Percentiles rank a stretch among this genome's conserved stretches.
Conservation (phyloP, 2,329 filamentous ascomycete species). For the Domatiomyces globalis region DNA sequence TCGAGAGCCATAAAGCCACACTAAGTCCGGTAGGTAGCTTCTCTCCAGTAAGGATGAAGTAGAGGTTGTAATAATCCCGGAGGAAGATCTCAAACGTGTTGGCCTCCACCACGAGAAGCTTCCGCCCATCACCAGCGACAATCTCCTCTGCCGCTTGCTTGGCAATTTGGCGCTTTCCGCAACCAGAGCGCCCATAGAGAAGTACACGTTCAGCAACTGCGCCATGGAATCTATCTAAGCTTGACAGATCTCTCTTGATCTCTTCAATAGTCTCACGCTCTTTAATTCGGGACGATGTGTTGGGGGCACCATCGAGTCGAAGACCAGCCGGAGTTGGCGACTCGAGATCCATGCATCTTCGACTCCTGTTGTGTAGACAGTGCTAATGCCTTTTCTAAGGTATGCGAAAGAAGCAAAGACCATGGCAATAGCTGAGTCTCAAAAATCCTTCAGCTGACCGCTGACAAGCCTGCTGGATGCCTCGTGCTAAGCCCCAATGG, state of each 20-base stretch:
- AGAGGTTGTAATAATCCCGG: constrained; percentile 4
- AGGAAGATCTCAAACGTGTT: constrained; percentile 6
- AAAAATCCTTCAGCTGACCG: too few species aligned
- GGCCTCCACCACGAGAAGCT: constrained; percentile 6
- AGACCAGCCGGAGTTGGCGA: background rate
- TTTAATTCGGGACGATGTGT: constrained; percentile 1
- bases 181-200: constrained; percentile 5
- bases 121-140: constrained; percentile 3
- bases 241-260: constrained; percentile 3
- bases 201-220: constrained; percentile 4
- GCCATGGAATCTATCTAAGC: constrained; percentile 2
- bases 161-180: constrained; percentile 7
- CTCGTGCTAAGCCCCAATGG: too few species aligned
- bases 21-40: constrained; percentile 2
- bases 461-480: too few species aligned
- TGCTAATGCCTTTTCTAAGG: too few species aligned
- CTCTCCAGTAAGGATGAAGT: constrained; percentile 5
- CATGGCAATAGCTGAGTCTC: too few species aligned
- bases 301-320: background rate
- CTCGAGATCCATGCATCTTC: constrained; percentile 8
- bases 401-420: too few species aligned
- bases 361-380: background rate
- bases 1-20: constrained; percentile 1
- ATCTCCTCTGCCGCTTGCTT: constrained; percentile 6
- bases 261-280: constrained; percentile 4